Conservation (phyloP, 1,284 basidiomycete genomes). For the Cutaneotrichosporon cavernicola region DNA sequence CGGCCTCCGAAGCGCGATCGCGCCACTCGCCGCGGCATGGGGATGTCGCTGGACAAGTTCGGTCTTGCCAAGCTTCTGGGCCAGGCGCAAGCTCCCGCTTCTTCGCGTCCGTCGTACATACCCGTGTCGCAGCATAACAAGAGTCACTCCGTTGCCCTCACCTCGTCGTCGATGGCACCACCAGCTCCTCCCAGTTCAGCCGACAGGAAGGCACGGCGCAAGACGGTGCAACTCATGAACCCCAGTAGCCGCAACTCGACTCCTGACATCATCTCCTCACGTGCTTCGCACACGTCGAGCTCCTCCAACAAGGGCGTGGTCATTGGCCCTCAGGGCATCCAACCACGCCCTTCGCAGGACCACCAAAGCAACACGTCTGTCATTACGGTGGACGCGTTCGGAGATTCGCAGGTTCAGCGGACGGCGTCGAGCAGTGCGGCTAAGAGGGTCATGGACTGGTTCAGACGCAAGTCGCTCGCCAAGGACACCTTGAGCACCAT, state of each 20-base stretch:
- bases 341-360: constrained; percentile 29
- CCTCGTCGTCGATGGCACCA: background rate
- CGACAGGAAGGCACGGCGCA: constrained; percentile 42
- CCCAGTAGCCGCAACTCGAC: constrained; percentile 14
- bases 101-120: constrained; percentile 11
- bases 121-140: constrained; percentile 22
- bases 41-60: constrained; percentile 70
- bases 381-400: constrained; percentile 42
- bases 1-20: constrained; percentile 41
- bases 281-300: constrained; percentile 15
- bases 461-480: constrained; percentile 58
- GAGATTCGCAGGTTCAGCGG: constrained; percentile 26
- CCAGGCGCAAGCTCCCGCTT: constrained; percentile 22
- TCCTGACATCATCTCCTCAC: constrained; percentile 8
- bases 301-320: constrained; percentile 28
- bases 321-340: constrained; percentile 32
- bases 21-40: constrained; percentile 62
- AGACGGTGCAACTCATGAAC: constrained; percentile 40
- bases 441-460: constrained; percentile 66
- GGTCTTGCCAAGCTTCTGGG: constrained; percentile 65
- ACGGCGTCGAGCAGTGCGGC: constrained; percentile 57
- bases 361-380: constrained; percentile 36
- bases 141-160: constrained; percentile 19
- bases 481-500: constrained; percentile 44
- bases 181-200: constrained; percentile 17